A percentile compares a stretch with the other conserved stretches of the same genome.
Conservation (phyloP, 306 rosid species). For the Vigna angularis region DNA sequence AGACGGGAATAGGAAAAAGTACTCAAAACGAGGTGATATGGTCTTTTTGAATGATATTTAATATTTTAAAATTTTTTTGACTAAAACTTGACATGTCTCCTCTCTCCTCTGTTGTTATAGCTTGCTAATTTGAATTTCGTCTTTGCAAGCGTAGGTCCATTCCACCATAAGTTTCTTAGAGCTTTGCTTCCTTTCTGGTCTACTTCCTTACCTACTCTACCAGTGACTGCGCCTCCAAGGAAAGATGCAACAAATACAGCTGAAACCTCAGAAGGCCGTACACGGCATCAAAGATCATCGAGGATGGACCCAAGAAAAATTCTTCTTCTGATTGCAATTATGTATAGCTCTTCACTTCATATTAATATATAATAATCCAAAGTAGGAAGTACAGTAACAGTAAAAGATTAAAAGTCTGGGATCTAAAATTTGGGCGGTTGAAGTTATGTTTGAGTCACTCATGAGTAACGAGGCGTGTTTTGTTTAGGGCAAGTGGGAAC, state of each 20-base stretch:
- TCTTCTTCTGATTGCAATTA: slow-evolving; percentile 90
- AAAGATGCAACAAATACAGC: slow-evolving; percentile 69
- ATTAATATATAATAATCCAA: slow-evolving; percentile 29
- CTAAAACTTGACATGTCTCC: slow-evolving; percentile 26
- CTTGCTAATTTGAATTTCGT: slow-evolving; percentile 28
- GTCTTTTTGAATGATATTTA: slow-evolving; percentile 21
- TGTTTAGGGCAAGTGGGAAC: slow-evolving; percentile 1
- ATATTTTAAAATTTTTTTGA: neutral
- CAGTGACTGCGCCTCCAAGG: slow-evolving; percentile 84
- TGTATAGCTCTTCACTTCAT: slow-evolving; percentile 58
- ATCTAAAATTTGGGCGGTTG: slow-evolving; percentile 12
- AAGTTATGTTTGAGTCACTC: slow-evolving; percentile 10
- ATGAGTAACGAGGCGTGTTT: neutral
- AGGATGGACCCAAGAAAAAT: slow-evolving; percentile 98
- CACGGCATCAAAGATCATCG: slow-evolving; percentile 82
- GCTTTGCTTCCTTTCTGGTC: slow-evolving; percentile 98
- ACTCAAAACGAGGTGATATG: slow-evolving; percentile 80
- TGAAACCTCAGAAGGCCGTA: slow-evolving; percentile 80
- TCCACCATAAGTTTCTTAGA: slow-evolving; percentile 88
- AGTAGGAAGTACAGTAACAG: slow-evolving; percentile 36
- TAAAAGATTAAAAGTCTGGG: slow-evolving; percentile 16
- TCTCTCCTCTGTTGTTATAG: slow-evolving; percentile 28
- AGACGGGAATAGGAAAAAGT: slow-evolving; percentile 84
- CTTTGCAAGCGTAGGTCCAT: slow-evolving; percentile 73
- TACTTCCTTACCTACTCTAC: slow-evolving; percentile 88